Evolutionary conservation across 164 flowering plant genomes (phyloP), one percentile per base, ranked within the genome.

Genomic region (Kalanchoe fedtschenkoi): DNA sequence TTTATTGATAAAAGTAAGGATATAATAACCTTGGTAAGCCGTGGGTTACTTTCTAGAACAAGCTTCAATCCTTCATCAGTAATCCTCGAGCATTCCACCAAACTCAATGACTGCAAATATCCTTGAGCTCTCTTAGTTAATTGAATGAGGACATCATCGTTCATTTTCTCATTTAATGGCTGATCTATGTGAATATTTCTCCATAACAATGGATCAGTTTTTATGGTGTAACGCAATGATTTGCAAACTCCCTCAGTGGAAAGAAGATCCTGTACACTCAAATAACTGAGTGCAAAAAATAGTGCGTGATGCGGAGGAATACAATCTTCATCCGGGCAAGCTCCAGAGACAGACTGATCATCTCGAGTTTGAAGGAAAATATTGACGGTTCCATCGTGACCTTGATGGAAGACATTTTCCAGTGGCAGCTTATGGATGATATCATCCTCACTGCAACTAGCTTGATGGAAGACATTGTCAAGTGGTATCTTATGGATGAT

Each of bases 31-130:
- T 88, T 89, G 14, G 71, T 78, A 65, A 90, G 68, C 67, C 65
- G 74, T 4, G 80, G 93, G 68, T 88, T 93, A 67, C 64, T 63
- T 60, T 85, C 82, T 53, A 93, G 79, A 34, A 91, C 84, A 21
- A 66, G 80, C 66, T 69, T 88, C 67, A 93, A 55, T 66, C 92
- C 91, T 60, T 81, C 87, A 72, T 85, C 88, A 21, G 97, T 93
- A 68, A 93, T 75, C 74, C 69, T 68, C 2, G 67, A 51, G 70
- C 99, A 90, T 30, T 80, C 82, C 57, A 85, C 86, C 67, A 93
- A 75, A 58, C 80, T 85, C 85, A 93, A 75, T 72, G 74, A 79
- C 16, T 76, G 83, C 64, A 93, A 68, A 41, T 68, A 70, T 16
- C 99, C 89, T 68, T 81, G 80, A 61, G 96, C 96, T 69, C 91